These are phyloP conservation scores for Vitis labrusca DNA, from an alignment of 164 flowering plant genomes.

Conservation along the genomic window DNA sequence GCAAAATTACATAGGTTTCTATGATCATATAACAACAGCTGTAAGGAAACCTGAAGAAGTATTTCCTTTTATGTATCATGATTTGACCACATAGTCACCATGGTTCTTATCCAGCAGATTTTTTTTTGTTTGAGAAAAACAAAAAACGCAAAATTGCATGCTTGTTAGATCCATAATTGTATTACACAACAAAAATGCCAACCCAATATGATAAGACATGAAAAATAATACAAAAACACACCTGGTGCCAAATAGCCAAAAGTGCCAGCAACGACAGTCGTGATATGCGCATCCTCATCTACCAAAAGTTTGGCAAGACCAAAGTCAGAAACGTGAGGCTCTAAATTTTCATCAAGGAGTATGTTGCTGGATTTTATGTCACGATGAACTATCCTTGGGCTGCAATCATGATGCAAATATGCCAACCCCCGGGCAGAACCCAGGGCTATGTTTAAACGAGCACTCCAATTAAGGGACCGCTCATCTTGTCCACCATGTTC, in stretches of 20 bases:
- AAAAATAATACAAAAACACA: constrained; percentile 16
- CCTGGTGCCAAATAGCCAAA: constrained; percentile 98
- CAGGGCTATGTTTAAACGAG: constrained; percentile 70
- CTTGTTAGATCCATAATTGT: background rate
- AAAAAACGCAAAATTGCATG: background rate
- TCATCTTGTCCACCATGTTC: constrained; percentile 37
- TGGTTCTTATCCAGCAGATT: too few relatives aligned
- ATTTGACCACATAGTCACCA: too few relatives aligned
- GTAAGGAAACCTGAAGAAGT: too few relatives aligned
- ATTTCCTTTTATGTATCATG: too few relatives aligned
- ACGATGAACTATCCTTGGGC: constrained; percentile 78
- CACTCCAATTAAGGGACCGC: constrained; percentile 59
- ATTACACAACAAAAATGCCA: background rate
- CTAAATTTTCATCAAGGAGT: constrained; percentile 84
- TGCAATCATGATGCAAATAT: constrained; percentile 94
- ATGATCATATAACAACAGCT: too few relatives aligned
- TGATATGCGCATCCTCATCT: constrained; percentile 91
- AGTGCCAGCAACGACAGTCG: constrained; percentile 97
- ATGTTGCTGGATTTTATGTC: constrained; percentile 97
- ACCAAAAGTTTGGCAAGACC: constrained; percentile 95
- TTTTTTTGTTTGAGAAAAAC: too few relatives aligned
- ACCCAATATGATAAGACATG: background rate
- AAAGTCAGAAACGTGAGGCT: constrained; percentile 92
- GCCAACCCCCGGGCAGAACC: constrained; percentile 92
- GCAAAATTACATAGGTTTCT: too few relatives aligned